A percentile compares a stretch with the other conserved stretches of the same genome.
These are phyloP conservation scores for Peniophora sp. DNA, from an alignment of 1,284 basidiomycete species.

Conservation along the genomic window DNA sequence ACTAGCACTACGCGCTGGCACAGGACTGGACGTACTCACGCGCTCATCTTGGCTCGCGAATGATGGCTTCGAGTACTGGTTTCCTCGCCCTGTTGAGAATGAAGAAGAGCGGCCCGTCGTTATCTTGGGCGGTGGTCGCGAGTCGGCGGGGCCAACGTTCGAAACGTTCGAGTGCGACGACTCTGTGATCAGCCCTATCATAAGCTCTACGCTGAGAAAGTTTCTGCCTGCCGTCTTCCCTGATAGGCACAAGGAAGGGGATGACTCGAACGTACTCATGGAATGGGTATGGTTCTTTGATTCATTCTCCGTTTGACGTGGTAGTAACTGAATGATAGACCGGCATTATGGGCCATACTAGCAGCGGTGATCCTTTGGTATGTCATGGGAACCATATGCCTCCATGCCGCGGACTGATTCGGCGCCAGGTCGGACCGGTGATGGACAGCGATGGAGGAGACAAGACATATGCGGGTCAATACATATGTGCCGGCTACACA, in stretches of 20 bases:
- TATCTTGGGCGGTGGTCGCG: constrained; percentile 68
- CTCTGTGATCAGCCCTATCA: constrained; percentile 35
- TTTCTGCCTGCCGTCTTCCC: constrained; percentile 59
- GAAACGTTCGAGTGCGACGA: constrained; percentile 61
- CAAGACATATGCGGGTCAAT: constrained; percentile 47
- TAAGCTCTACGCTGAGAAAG: constrained; percentile 40
- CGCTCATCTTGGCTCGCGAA: constrained; percentile 24
- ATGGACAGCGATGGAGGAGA: constrained; percentile 18
- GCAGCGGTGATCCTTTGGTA: constrained; percentile 60
- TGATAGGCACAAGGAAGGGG: constrained; percentile 40
- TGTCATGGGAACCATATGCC: constrained; percentile 15
- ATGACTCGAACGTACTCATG: constrained; percentile 46
- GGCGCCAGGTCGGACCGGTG: constrained; percentile 59
- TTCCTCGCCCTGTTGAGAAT: constrained; percentile 49
- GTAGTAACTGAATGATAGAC: constrained; percentile 34
- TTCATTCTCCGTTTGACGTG: too few relatives aligned
- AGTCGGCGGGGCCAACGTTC: constrained; percentile 30
- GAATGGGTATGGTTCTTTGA: constrained; percentile 52
- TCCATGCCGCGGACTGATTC: not conserved
- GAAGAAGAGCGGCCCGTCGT: constrained; percentile 36
- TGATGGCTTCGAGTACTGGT: constrained; percentile 64
- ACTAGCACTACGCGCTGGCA: constrained; percentile 50
- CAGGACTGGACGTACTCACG: constrained; percentile 24
- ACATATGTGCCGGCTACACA: constrained; percentile 68
- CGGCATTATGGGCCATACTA: constrained; percentile 78